Evolutionary conservation across 345 rosid genomes (phyloP).

Genomic region (Arabis hirsuta): DNA sequence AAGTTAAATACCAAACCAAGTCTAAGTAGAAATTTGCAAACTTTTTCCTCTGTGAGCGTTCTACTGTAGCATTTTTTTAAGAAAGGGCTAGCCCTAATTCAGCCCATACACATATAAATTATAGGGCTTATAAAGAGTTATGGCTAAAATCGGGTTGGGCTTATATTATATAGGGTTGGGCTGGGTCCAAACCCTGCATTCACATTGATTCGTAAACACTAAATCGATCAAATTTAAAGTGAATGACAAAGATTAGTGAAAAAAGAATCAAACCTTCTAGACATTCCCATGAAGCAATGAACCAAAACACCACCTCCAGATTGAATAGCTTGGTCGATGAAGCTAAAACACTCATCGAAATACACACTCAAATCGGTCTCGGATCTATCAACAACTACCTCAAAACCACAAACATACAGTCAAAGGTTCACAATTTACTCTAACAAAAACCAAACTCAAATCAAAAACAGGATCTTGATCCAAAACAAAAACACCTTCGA

Average conservation of each 20-base stretch:
- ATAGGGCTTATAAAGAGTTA: too few relatives aligned
- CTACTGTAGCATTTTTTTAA: too few relatives aligned
- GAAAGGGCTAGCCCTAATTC: too few relatives aligned
- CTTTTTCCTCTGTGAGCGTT: neutral
- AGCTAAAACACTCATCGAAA: constrained; percentile 70
- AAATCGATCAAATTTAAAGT: neutral
- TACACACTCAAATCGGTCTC: constrained; percentile 59
- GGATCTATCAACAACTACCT: constrained; percentile 58
- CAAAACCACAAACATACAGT: neutral
- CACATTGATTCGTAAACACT: neutral
- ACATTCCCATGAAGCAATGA: constrained; percentile 76
- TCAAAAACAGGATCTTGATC: neutral
- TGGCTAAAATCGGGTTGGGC: too few relatives aligned
- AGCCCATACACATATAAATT: too few relatives aligned
- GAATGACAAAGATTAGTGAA: neutral
- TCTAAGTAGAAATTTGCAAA: neutral
- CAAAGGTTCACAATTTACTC: neutral
- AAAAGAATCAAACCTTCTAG: constrained; percentile 63
- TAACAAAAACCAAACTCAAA: neutral
- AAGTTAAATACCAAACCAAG: neutral
- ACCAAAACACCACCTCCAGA: constrained; percentile 76
- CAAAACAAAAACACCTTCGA: constrained; percentile 53
- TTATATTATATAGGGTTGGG: too few relatives aligned
- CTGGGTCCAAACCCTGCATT: too few relatives aligned
- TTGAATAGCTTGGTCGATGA: constrained; percentile 69